phyloP scores from a whole-genome alignment of 2,329 filamentous ascomycete genomes.

The Cadophora luteo-olivacea region DNA sequence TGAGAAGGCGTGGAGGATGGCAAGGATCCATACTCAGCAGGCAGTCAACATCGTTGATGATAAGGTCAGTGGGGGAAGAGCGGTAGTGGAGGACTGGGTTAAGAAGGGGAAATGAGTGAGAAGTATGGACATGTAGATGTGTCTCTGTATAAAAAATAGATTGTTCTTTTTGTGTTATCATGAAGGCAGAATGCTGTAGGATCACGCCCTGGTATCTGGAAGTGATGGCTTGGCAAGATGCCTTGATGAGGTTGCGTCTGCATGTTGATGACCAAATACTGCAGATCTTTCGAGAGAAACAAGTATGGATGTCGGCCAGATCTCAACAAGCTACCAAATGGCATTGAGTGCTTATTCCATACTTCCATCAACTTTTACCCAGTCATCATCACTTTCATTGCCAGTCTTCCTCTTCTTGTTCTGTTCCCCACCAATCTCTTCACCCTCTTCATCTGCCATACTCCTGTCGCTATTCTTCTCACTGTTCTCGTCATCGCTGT shows the following conservation, averaged over 20 bases:
- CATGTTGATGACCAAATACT: background rate
- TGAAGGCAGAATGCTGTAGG: background rate
- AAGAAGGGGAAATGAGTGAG: slow-evolving; percentile 69
- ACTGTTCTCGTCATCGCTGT: background rate
- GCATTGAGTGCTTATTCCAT: too few relatives aligned
- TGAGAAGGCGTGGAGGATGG: slow-evolving; percentile 73
- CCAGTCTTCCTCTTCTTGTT: background rate
- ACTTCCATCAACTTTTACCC: background rate
- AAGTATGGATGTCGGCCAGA: background rate
- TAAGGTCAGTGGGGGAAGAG: slow-evolving; percentile 77
- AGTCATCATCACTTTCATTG: background rate
- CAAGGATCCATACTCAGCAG: slow-evolving; percentile 75
- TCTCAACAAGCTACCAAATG: background rate
- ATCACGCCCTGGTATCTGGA: background rate
- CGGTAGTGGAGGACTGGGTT: slow-evolving; percentile 86
- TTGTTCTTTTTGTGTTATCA: slow-evolving; percentile 15
- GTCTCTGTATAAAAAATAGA: slow-evolving; percentile 37
- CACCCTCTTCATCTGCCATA: background rate
- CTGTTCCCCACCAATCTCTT: background rate
- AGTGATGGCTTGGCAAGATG: background rate
- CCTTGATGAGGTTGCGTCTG: background rate
- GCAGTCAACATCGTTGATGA: slow-evolving; percentile 77
- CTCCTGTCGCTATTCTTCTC: background rate
- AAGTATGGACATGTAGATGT: slow-evolving; percentile 13
- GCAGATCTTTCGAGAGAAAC: background rate